phyloP scores from a whole-genome alignment of 179 eudicot species.

The Nepenthes alata region DNA sequence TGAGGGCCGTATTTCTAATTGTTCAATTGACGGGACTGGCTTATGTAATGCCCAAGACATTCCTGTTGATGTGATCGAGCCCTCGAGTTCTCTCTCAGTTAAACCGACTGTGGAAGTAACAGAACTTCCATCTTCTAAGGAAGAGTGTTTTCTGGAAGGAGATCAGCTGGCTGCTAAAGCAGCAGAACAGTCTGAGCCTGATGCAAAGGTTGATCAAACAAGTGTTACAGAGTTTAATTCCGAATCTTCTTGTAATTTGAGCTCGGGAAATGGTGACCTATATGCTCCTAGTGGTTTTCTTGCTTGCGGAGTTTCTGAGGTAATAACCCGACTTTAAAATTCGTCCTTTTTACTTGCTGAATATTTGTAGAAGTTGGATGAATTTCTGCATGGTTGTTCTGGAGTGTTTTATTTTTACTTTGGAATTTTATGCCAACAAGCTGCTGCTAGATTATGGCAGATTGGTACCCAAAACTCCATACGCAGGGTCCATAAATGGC shows the following conservation, averaged over 20 bases:
- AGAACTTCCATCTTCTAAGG: background rate
- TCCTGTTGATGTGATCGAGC: background rate
- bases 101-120: background rate
- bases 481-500: no score
- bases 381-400: background rate
- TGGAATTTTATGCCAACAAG: background rate
- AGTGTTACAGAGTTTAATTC: conserved; percentile 10
- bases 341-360: background rate
- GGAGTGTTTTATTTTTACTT: background rate
- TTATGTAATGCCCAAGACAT: background rate
- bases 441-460: no score
- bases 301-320: conserved; percentile 4
- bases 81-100: background rate
- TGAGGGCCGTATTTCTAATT: conserved; percentile 1
- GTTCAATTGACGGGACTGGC: conserved; percentile 1
- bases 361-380: background rate
- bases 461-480: no score
- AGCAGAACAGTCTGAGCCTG: background rate
- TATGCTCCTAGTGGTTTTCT: conserved; percentile 4
- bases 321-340: background rate
- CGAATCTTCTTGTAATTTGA: conserved; percentile 17
- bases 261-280: conserved; percentile 5
- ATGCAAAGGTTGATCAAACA: conserved; percentile 7
- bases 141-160: no score
- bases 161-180: no score